Base-by-base conservation (phyloP, 495 filamentous ascomycete genomes). In the Rusavskia elegans region DNA sequence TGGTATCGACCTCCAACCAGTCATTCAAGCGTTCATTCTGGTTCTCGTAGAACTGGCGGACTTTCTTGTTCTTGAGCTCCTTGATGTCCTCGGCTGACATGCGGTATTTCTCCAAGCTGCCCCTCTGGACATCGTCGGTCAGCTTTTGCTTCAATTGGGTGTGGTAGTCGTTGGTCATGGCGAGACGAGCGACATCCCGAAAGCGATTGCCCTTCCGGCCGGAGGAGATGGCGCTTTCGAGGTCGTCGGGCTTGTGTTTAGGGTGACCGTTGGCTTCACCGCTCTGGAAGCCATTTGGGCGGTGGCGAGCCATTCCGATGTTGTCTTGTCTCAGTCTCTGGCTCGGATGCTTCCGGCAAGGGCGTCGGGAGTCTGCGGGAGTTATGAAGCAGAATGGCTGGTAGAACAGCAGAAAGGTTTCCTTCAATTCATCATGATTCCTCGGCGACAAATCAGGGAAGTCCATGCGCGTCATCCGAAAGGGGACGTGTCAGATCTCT, bases 1-100 rank as follows among this genome's bases (percentile, higher is more conserved):
- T 53, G 0, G 66, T 62, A 56, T 77, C 74, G 5, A 76, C 71
- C 59, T 77, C 69, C 5, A 74, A 48, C 73, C 73, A 77, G 48
- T 73, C 69, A 51, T 76, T 68, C 27, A 77, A 55, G 1, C 67
- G 51, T 32, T 68, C 62, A 52, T 78, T 78, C 55, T 76, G 73
- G 17, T 57, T 57, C 50, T 72, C 67, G 56, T 76, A 76, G 51
- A 73, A 75, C 7, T 48, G 35, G 5, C 68, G 51, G 1, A 78
- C 53, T 53, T 71, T 71, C 55, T 73, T 73, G 45, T 69, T 66
- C 56, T 69, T 63, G 48, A 77, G 72, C 2, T 45, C 53, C 46
- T 73, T 72, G 30, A 71, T 63, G 36, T 78, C 67, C 2, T 68
- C 62, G 25, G 67, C 62, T 29, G 60, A 67, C 53, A 74, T 73